Conservation (phyloP, 2,329 filamentous ascomycete genomes). For the Chrysosporium queenslandicum region DNA sequence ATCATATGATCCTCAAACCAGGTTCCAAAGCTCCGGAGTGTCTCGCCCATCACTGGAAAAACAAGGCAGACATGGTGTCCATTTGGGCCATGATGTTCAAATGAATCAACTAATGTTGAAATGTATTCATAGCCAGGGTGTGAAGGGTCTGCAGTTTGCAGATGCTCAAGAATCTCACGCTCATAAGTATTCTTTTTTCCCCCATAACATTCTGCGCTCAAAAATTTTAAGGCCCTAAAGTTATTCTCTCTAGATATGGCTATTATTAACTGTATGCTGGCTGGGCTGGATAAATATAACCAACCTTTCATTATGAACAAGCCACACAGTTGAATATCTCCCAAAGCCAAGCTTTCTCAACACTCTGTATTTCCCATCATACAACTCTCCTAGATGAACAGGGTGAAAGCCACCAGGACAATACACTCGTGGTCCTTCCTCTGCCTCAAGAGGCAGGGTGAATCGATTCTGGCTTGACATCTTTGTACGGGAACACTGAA, state of each 20-base stretch:
- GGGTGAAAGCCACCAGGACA: conserved; percentile 4
- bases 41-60: conserved; percentile 19
- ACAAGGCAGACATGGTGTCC: conserved; percentile 21
- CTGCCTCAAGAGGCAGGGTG: no score
- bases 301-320: conserved; percentile 8
- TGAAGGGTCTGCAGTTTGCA: conserved; percentile 3
- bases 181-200: conserved; percentile 9
- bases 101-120: conserved; percentile 12
- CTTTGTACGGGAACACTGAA: background rate
- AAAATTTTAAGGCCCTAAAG: conserved; percentile 11
- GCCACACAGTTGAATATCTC: conserved; percentile 13
- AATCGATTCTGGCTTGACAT: background rate
- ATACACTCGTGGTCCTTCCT: conserved; percentile 2
- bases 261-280: conserved; percentile 3
- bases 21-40: conserved; percentile 15
- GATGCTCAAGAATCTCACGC: conserved; percentile 10
- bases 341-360: conserved; percentile 10
- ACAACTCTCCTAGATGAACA: conserved; percentile 11
- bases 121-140: conserved; percentile 12
- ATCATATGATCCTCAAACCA: conserved; percentile 11
- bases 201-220: conserved; percentile 12
- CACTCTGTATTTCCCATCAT: conserved; percentile 11
- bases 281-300: background rate
- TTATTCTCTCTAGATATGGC: conserved; percentile 2
- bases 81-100: conserved; percentile 21